Evolutionary conservation across 2,329 filamentous ascomycete species (phyloP), one percentile per base, ranked within the genome.

Genomic region (Rutstroemia sp.): DNA sequence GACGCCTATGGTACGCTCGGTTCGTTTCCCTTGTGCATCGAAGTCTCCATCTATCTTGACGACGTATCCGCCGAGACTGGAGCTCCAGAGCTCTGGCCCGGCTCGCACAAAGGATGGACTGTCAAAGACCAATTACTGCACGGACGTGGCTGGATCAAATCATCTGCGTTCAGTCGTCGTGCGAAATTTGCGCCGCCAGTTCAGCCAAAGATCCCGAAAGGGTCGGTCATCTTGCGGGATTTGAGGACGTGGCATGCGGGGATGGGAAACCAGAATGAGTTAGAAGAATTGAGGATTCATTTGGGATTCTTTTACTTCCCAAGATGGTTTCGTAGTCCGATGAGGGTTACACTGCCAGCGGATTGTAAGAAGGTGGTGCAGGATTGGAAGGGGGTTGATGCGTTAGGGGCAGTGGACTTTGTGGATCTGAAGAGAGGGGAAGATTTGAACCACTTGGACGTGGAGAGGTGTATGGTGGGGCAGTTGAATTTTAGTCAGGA

Each of bases 1-100:
- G 82, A 85, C 59, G 78, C 79, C 5, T 78, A 83, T 63, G 81
- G 82, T 63, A 69, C 71, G 2, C 77, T 82, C 57, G 81, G 79
- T 0, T 59, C 67, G 0, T 75, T 78, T 58, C 73, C 75, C 1
- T 79, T 77, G 53, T 75, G 72, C 0, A 71, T 74, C 39, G 76
- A 75, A 14, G 63, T 77, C 39, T 79, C 79, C 60, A 71, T 76
- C 47, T 73, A 73, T 49, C 70, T 79, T 4, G 69, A 77, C 2
- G 72, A 75, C 27, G 74, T 73, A 47, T 69, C 69, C 2, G 66
- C 72, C 1, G 65, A 71, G 10, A 79, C 78, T 51, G 77, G 77
- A 18, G 70, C 72, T 0, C 79, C 76, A 0, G 77, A 79, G 61
- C 62, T 79, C n/a, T 79, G 77, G 77, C 71, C 74, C 0, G 77